These are phyloP conservation scores for Heterobasidion occidentale DNA, from an alignment of 1,284 basidiomycete genomes.

Conservation along the genomic window DNA sequence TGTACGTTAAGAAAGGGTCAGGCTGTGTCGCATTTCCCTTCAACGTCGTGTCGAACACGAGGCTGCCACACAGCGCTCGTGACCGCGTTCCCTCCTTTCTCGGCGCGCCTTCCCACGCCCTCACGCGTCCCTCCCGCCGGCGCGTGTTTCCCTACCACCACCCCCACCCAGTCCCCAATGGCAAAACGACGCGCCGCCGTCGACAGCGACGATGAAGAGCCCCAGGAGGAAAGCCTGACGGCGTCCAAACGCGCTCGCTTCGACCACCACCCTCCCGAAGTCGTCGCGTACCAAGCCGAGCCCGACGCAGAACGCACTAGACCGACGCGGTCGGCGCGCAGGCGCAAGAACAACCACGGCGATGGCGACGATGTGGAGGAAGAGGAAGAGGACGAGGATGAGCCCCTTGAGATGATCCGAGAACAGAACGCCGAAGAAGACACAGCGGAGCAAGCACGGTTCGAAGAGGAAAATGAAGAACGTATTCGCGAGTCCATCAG, in stretches of 20 bases:
- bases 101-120: no score
- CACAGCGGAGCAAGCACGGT: constrained; percentile 46
- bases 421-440: constrained; percentile 24
- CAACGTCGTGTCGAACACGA: neutral
- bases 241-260: constrained; percentile 36
- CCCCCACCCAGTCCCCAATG: constrained; percentile 17
- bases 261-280: constrained; percentile 27
- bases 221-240: constrained; percentile 18
- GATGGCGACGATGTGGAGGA: constrained; percentile 14
- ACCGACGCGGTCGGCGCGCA: constrained; percentile 17
- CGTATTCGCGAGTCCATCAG: constrained; percentile 47
- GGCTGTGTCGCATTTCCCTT: neutral
- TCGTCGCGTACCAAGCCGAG: constrained; percentile 17
- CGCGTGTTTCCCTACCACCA: no score
- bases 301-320: constrained; percentile 8
- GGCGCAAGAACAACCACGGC: constrained; percentile 24
- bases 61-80: neutral
- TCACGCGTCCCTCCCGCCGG: no score
- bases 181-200: constrained; percentile 27
- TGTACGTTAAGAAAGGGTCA: neutral
- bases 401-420: neutral
- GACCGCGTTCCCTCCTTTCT: neutral
- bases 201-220: constrained; percentile 26
- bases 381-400: constrained; percentile 21
- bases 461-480: constrained; percentile 53